These are phyloP conservation scores for Beauveria pseudobassiana DNA, from an alignment of 2,329 filamentous ascomycete genomes.

Conservation along the genomic window DNA sequence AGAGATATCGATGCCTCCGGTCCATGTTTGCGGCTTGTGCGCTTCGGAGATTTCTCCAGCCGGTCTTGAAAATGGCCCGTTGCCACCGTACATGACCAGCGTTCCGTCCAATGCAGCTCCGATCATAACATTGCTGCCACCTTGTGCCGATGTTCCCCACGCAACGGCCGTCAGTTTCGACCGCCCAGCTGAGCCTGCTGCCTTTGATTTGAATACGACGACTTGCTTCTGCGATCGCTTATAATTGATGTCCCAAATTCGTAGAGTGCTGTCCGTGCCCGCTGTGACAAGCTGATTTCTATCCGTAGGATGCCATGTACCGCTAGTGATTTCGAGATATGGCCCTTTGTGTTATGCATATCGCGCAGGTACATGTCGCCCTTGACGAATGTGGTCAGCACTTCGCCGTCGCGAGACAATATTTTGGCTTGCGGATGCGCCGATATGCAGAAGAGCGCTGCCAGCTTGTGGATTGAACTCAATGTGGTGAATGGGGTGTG, in stretches of 20 bases:
- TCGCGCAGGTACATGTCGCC: conserved; percentile 97
- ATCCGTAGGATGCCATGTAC: conserved; percentile 85
- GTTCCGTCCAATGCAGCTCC: conserved; percentile 82
- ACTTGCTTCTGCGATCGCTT: conserved; percentile 86
- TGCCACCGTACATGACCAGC: conserved; percentile 84
- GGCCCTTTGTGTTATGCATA: conserved; percentile 96
- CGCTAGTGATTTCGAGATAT: conserved; percentile 83
- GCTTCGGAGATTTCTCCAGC: conserved; percentile 77
- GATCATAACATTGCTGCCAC: conserved; percentile 71
- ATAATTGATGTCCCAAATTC: conserved; percentile 95
- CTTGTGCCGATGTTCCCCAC: conserved; percentile 72
- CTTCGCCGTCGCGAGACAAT: conserved; percentile 79
- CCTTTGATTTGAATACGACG: conserved; percentile 89
- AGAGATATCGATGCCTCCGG: conserved; percentile 84
- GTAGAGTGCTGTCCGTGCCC: conserved; percentile 87
- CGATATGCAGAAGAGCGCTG: conserved; percentile 72
- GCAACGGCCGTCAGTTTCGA: conserved; percentile 89
- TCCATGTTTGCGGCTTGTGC: conserved; percentile 80
- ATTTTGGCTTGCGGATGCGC: conserved; percentile 88
- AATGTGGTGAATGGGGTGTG: conserved; percentile 80
- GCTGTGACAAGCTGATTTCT: conserved; percentile 81
- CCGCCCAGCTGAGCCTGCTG: conserved; percentile 79
- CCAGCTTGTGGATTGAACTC: conserved; percentile 80
- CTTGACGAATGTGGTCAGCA: conserved; percentile 83
- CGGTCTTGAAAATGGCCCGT: conserved; percentile 78